Evolutionary conservation across 495 filamentous ascomycete species (phyloP), one percentile per base, ranked within the genome.

Genomic region (Neohortaea acidophila): DNA sequence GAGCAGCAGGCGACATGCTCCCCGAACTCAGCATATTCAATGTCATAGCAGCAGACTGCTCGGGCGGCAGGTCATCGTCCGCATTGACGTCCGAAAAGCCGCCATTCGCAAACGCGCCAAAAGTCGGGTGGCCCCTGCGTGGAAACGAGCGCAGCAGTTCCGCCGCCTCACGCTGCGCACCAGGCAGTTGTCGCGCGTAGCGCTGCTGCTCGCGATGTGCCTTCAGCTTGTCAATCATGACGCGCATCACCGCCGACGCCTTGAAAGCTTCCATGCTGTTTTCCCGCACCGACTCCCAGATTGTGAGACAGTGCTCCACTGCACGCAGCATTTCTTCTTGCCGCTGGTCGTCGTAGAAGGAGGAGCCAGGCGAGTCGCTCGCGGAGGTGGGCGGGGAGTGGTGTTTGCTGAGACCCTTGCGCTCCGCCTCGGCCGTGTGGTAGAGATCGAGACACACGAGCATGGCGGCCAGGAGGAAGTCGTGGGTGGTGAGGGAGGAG

Each of bases 381-480:
- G 47, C 57, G 44, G 38, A 50, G 42, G 19, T 11, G 2, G 34
- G 21, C 12, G 15, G 6, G 22, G 17, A 1, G 14, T 11, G 25
- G 20, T 18, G 5, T 23, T 60, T 44, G 26, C 43, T 43, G 48
- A 62, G 33, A 45, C 37, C 44, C 34, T 38, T 42, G n/a, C 49
- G 36, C 32, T 60, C 56, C 2, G 60, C 50, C 33, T 58, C 38
- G 22, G 63, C 62, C 39, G 71, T 66, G 40, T 63, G 55, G 44
- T 63, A 60, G 23, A 94, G 63, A 44, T 91, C 84, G 21, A 93
- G 63, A 47, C 76, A 77, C 14, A 96, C 68, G 39, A 93, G 74
- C 83, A 93, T 94, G 2, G 82, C 79, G 1, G 82, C 84, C 13
- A 91, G 74, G 11, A 93, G 60, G 49, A 87, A 92, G 48, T 96